Base-by-base conservation (phyloP, 768 basidiomycete genomes). In the Auriscalpium microsporum region DNA sequence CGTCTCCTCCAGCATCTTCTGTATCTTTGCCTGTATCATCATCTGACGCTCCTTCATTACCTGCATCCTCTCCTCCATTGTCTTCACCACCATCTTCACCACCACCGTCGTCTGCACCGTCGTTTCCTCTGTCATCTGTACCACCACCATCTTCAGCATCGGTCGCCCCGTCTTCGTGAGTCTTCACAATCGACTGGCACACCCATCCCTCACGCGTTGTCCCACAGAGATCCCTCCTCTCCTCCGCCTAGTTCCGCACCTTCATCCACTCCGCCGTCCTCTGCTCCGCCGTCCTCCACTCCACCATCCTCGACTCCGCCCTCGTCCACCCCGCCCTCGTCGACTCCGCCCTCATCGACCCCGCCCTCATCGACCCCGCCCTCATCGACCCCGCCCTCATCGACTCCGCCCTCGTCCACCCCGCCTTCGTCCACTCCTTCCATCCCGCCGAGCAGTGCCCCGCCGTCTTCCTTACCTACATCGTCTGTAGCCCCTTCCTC, bases 401-500 rank as follows among this genome's bases (percentile, higher is more conserved):
- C 61, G 9, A 42, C 60, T 8, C 53, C 66, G 10, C 57, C 59
- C 10, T 58, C 54, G 8, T 57, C 58, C 54, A 62, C 55, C 37
- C 55, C 69, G n/a, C 17, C 59, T 37, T 28, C 38, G 42, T 52
- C 64, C 10, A 58, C 57, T 17, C 54, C 62, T 21, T 13, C 56
- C 66, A 33, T 48, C 60, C 21, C 21, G 21, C 21, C 21, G 21
- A 21, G 21, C 21, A 21, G 21, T 21, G 21, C 63, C 23, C 58
- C 67, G n/a, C 62, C 61, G 50, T 42, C 55, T 3, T 51, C 62
- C 21, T 56, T 61, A 28, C 56, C 56, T 11, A 63, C 69, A 9
- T 54, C 67, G 19, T 45, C 60, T 37, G 19, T 64, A 8, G 44
- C 64, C 8, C 58, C 67, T 16, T 52, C 66, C n/a, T 45, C 64